These are phyloP conservation scores for Hippophae gyantsensis DNA, from an alignment of 306 rosid species.

Conservation along the genomic window DNA sequence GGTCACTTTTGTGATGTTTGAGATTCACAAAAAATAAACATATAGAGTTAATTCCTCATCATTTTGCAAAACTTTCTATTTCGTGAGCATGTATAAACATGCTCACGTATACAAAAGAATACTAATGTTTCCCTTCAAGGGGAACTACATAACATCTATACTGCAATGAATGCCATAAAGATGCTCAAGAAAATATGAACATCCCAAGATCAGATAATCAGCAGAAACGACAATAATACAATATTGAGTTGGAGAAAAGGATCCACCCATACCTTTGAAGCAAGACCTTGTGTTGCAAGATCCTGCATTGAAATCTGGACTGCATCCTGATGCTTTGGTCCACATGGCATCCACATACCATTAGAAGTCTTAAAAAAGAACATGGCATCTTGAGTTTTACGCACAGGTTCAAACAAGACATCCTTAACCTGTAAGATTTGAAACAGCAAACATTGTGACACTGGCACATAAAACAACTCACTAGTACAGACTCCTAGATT, in stretches of 20 bases:
- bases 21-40: neutral
- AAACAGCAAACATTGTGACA: neutral
- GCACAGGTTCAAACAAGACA: slow-evolving; percentile 97
- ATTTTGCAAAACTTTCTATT: neutral
- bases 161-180: no score
- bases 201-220: no score
- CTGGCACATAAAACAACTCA: neutral
- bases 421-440: slow-evolving; percentile 69
- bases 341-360: slow-evolving; percentile 84
- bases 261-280: slow-evolving; percentile 56
- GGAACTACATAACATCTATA: no score
- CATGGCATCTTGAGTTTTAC: slow-evolving; percentile 99
- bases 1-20: neutral
- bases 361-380: slow-evolving; percentile 53
- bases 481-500: neutral
- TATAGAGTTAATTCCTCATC: neutral
- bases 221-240: neutral
- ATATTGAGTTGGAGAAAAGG: neutral
- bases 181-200: no score
- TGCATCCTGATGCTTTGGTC: slow-evolving; percentile 74
- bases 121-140: no score
- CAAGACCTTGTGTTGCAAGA: slow-evolving; percentile 71
- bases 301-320: slow-evolving; percentile 79
- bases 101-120: no score
- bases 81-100: neutral